Percentiles rank a stretch among this genome's conserved stretches.
Conservation (phyloP, 2,329 filamentous ascomycete genomes). For the Phialophora macrospora region DNA sequence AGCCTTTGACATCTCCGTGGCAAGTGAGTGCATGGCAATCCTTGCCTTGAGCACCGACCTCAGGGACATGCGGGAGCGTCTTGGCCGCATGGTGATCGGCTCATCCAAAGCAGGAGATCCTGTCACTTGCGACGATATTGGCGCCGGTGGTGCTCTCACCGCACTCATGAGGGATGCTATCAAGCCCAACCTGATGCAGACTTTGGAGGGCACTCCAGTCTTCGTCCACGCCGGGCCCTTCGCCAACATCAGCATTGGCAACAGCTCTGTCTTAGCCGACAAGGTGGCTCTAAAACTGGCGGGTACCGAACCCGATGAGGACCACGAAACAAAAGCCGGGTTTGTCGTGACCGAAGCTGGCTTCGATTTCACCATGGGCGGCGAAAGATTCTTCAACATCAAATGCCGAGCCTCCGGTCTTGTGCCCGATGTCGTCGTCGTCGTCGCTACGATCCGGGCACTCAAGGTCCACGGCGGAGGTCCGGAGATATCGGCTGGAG, state of each 20-base stretch:
- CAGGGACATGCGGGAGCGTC: conserved; percentile 85
- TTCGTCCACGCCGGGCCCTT: conserved; percentile 98
- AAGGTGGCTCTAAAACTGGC: conserved; percentile 95
- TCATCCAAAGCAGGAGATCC: conserved; percentile 84
- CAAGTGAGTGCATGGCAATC: conserved; percentile 98
- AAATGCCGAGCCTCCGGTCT: conserved; percentile 96
- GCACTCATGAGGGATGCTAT: conserved; percentile 98
- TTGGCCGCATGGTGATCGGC: conserved; percentile 94
- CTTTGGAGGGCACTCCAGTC: conserved; percentile 92
- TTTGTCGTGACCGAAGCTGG: conserved; percentile 97
- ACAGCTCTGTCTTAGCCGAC: conserved; percentile 92
- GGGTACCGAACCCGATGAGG: conserved; percentile 89
- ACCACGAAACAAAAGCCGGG: conserved; percentile 78
- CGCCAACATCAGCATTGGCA: conserved; percentile 97
- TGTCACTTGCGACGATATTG: conserved; percentile 94
- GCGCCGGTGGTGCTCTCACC: conserved; percentile 86
- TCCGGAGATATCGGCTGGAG: conserved; percentile 88
- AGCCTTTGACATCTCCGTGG: conserved; percentile 96
- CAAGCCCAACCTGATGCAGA: conserved; percentile 99
- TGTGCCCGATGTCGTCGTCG: conserved; percentile 87
- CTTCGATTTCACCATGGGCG: conserved; percentile 99
- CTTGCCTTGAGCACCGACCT: conserved; percentile 89
- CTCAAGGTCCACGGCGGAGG: conserved; percentile 97
- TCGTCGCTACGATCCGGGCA: conserved; percentile 93
- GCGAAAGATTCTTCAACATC: conserved; percentile 99